Evolutionary conservation across 2,329 filamentous ascomycete species (phyloP), one percentile per base, ranked within the genome.

Genomic region (Penicillium sp.): DNA sequence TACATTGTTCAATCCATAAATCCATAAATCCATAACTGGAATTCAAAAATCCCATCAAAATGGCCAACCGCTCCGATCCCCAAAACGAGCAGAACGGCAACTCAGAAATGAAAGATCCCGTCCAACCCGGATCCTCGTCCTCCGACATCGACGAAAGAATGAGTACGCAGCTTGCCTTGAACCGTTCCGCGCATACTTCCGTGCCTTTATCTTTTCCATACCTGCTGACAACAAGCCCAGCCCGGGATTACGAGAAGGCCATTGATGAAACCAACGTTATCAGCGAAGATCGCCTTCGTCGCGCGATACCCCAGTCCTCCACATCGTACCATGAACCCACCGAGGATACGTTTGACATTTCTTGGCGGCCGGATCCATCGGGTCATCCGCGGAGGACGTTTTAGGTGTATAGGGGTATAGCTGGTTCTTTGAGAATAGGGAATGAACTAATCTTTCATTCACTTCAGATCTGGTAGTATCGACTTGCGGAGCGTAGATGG

Each of bases 201-300:
- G 0, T 26, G 4, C 4, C 4, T 24, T 12, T 3, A 10, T n/a
- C 15, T 10, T 45, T 13, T 39, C 2, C 26, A 26, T 9, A 12
- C 2, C 5, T 9, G 21, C 35, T 49, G 15, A 49, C 28, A 17
- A 2, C 2, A 39, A 3, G 7, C 15, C 7, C 37, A 56, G 57
- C 53, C 21, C 28, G 43, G 17, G 54, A 60, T 33, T 55, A 62
- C 12, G 41, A 50, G n/a, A 53, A 55, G 7, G 55, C 52, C 9
- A 54, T 58, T 12, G 45, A 59, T 29, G 33, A 42, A 17, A 42
- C 49, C 2, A 56, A 61, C n/a, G 40, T 61, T 13, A 21, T 61
- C 12, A 19, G 31, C 7, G 50, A 52, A 4, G 54, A 59, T 17
- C 43, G 54, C 3, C 37, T 57, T 35, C 57, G 56, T 7, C 57